A percentile compares a stretch with the other conserved stretches of the same genome.
phyloP scores from a whole-genome alignment of 2,329 filamentous ascomycete species.

The Fusarium sublunatum region DNA sequence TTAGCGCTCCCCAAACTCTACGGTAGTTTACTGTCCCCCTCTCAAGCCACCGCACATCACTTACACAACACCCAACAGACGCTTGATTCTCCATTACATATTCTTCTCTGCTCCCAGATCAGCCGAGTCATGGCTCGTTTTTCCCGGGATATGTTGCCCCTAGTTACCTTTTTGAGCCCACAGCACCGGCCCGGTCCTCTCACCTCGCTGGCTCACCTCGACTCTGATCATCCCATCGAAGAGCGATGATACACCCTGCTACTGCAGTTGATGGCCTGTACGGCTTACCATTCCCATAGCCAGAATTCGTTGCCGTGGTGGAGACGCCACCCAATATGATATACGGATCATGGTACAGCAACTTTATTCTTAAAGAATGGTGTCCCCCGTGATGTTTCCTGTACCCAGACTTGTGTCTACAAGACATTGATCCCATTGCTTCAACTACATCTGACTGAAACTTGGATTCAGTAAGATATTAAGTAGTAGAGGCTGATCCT shows the following conservation, averaged over 20 bases:
- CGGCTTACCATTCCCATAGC: slow-evolving; percentile 43
- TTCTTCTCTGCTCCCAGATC: slow-evolving; percentile 15
- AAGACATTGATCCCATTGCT: slow-evolving; percentile 28
- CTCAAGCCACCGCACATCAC: slow-evolving; percentile 16
- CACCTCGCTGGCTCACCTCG: slow-evolving; percentile 12
- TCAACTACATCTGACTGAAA: slow-evolving; percentile 12
- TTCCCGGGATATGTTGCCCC: slow-evolving; percentile 35
- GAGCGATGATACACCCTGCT: slow-evolving; percentile 1
- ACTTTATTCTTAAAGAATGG: slow-evolving; percentile 37
- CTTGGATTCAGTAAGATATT: slow-evolving; percentile 2
- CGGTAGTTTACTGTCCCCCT: slow-evolving; percentile 4
- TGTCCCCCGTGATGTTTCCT: slow-evolving; percentile 14
- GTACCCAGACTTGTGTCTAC: slow-evolving; percentile 39
- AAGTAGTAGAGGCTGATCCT: slow-evolving; percentile 3
- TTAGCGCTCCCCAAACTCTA: slow-evolving; percentile 26
- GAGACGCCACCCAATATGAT: slow-evolving; percentile 26
- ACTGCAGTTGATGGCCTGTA: slow-evolving; percentile 7
- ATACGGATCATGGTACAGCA: slow-evolving; percentile 24
- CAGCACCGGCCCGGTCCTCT: slow-evolving; percentile 34
- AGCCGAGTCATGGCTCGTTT: slow-evolving; percentile 42
- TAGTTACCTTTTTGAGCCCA: slow-evolving; percentile 25
- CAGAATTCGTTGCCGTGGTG: slow-evolving; percentile 32
- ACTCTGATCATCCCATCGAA: slow-evolving; percentile 1
- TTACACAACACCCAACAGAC: not conserved
- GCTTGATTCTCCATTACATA: slow-evolving; percentile 12